Conservation (phyloP, 306 rosid species). For the Prunus fruticosa region DNA sequence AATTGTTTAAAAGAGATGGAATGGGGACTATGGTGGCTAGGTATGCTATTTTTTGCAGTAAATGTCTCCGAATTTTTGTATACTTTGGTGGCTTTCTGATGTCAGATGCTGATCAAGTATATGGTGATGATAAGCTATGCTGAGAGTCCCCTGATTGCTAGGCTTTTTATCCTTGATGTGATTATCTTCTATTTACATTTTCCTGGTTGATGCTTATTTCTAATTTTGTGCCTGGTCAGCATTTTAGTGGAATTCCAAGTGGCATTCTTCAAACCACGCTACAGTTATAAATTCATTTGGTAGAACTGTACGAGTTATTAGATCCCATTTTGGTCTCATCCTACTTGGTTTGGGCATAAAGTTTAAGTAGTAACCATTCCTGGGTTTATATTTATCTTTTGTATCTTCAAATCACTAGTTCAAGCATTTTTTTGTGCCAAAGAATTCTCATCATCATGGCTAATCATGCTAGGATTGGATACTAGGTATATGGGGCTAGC, state of each 20-base stretch:
- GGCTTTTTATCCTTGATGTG: not conserved
- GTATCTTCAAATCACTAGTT: not conserved
- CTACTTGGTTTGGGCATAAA: not conserved
- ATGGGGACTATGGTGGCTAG: conserved; percentile 99
- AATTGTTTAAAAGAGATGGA: conserved; percentile 94
- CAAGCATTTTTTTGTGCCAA: not conserved
- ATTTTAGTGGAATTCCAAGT: not conserved
- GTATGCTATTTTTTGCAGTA: conserved; percentile 40
- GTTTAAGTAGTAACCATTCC: not conserved
- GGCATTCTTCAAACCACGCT: not conserved
- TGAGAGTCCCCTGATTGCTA: not conserved
- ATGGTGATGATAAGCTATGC: not conserved
- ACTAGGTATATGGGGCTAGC: not conserved
- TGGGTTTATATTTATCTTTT: not conserved
- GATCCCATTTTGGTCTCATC: not conserved
- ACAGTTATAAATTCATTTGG: not conserved
- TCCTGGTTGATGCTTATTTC: not conserved
- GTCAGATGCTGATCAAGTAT: not conserved
- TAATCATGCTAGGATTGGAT: not conserved
- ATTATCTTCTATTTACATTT: not conserved
- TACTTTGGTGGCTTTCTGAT: not conserved
- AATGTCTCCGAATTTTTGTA: not conserved
- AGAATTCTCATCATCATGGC: not conserved
- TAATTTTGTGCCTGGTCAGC: not conserved
- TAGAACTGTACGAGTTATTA: not conserved